Percentiles rank a stretch among this genome's conserved stretches.
These are phyloP conservation scores for Venturia oleaginea DNA, from an alignment of 2,329 filamentous ascomycete species.

Conservation along the genomic window DNA sequence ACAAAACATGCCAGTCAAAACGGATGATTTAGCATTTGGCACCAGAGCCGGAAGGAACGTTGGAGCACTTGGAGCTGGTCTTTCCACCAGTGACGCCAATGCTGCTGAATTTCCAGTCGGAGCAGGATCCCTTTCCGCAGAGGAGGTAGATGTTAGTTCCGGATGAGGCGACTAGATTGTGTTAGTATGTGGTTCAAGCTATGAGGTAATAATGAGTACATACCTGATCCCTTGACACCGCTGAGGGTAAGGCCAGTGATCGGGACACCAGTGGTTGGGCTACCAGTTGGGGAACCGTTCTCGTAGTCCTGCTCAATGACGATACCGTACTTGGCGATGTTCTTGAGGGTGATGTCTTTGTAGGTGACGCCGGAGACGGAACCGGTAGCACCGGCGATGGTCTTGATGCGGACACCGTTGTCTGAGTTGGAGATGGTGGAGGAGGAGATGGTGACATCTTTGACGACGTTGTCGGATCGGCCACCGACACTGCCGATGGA, in stretches of 20 bases:
- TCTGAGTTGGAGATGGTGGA: conserved; percentile 42
- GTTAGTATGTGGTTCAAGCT: conserved; percentile 6
- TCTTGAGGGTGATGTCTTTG: conserved; percentile 36
- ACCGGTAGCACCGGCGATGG: conserved; percentile 43
- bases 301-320: conserved; percentile 45
- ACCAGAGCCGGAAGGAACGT: conserved; percentile 7
- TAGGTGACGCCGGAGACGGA: conserved; percentile 40
- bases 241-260: conserved; percentile 36
- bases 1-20: neutral
- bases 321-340: conserved; percentile 42
- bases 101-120: conserved; percentile 44
- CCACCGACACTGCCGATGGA: conserved; percentile 53
- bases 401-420: conserved; percentile 53
- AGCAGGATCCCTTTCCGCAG: conserved; percentile 44
- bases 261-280: conserved; percentile 38
- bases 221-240: conserved; percentile 32
- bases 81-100: conserved; percentile 45
- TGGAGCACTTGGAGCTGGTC: conserved; percentile 16
- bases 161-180: conserved; percentile 25
- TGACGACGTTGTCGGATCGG: conserved; percentile 45
- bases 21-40: neutral
- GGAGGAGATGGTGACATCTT: conserved; percentile 42
- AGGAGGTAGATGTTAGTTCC: conserved; percentile 42
- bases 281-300: conserved; percentile 35
- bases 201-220: neutral